phyloP scores from a whole-genome alignment of 2,329 filamentous ascomycete genomes.

The Colletotrichum graminicola region DNA sequence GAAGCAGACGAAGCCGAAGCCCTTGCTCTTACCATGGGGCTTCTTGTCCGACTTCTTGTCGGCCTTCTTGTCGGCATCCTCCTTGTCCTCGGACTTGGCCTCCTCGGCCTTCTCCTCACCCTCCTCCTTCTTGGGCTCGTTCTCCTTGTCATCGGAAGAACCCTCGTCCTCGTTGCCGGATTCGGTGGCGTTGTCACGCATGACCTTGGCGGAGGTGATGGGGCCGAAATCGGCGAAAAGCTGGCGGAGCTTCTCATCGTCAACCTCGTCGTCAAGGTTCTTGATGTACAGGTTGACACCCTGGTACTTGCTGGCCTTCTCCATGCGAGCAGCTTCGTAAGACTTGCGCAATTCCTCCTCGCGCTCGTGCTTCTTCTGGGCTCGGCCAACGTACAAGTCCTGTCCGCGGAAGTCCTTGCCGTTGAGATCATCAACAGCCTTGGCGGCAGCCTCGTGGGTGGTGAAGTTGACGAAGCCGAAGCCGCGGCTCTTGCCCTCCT shows the following conservation, averaged over 20 bases:
- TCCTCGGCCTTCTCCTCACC: constrained; percentile 61
- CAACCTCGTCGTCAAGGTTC: constrained; percentile 96
- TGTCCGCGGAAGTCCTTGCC: constrained; percentile 92
- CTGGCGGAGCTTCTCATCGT: constrained; percentile 96
- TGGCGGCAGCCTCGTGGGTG: constrained; percentile 86
- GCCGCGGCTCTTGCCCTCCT: constrained; percentile 92
- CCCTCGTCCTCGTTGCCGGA: constrained; percentile 67
- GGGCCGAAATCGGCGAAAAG: constrained; percentile 92
- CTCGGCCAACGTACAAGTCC: constrained; percentile 97
- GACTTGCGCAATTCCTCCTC: constrained; percentile 99
- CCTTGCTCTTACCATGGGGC: constrained; percentile 95
- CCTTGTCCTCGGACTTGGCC: constrained; percentile 61
- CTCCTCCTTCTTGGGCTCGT: constrained; percentile 56
- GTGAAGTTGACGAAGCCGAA: constrained; percentile 98
- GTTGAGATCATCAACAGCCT: constrained; percentile 92
- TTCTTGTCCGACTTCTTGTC: constrained; percentile 72
- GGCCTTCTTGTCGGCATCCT: constrained; percentile 69
- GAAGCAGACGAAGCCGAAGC: constrained; percentile 99
- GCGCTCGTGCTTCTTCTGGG: constrained; percentile 99
- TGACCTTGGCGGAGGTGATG: constrained; percentile 99
- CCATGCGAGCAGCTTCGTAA: constrained; percentile 95
- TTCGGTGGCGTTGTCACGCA: constrained; percentile 82
- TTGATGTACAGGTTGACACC: constrained; percentile 99
- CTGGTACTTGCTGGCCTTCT: constrained; percentile 99
- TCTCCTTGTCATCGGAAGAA: constrained; percentile 62